Evolutionary conservation across 192 early-diverging fungal genomes (phyloP).

Genomic region (Gryganskiella cystojenkinii): DNA sequence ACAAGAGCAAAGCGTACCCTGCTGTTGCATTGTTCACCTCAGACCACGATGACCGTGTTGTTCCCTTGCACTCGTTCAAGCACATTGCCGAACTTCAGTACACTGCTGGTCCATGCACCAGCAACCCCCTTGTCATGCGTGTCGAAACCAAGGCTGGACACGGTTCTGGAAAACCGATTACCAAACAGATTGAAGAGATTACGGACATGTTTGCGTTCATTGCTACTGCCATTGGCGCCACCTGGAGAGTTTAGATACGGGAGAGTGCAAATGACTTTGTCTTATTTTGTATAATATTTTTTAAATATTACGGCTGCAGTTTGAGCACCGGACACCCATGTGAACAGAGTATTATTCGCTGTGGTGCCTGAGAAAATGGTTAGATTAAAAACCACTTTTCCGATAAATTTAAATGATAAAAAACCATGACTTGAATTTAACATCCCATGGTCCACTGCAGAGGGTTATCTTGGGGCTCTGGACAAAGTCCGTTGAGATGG

Average conservation of each 20-base stretch:
- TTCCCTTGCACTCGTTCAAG: conserved; percentile 76
- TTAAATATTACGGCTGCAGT: too few species aligned
- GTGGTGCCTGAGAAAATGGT: too few species aligned
- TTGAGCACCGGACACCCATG: too few species aligned
- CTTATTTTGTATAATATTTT: not conserved
- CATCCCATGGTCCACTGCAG: too few species aligned
- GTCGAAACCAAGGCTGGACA: conserved; percentile 79
- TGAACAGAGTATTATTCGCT: too few species aligned
- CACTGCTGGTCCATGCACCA: conserved; percentile 56
- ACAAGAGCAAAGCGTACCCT: conserved; percentile 61
- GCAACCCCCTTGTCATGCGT: conserved; percentile 66
- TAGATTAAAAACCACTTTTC: too few species aligned
- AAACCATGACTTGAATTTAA: too few species aligned
- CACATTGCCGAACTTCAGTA: conserved; percentile 71
- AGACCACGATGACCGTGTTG: conserved; percentile 78
- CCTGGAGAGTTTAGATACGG: conserved; percentile 59
- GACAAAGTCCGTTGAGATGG: too few species aligned
- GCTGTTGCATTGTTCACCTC: conserved; percentile 69
- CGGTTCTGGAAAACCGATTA: conserved; percentile 72
- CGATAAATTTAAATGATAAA: too few species aligned
- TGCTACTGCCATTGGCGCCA: conserved; percentile 54
- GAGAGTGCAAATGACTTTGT: not conserved
- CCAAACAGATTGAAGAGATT: conserved; percentile 72
- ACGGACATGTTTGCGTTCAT: conserved; percentile 75
- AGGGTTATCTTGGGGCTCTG: too few species aligned